Base-by-base conservation (phyloP, 805 yeast genomes). In the Candida palmyrensis region DNA sequence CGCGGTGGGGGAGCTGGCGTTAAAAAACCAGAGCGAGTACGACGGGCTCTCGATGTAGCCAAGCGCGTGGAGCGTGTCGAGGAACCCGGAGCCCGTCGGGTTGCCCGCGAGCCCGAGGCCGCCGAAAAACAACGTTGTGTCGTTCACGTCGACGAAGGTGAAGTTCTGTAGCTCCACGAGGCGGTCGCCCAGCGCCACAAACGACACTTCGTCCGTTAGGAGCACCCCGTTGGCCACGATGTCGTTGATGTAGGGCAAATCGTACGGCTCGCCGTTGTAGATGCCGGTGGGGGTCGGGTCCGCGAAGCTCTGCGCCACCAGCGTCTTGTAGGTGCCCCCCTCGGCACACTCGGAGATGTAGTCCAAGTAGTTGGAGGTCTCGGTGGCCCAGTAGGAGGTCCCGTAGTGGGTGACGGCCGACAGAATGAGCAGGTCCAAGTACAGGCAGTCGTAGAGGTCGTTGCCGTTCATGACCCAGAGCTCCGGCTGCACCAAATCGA, bases 401-500 rank as follows among this genome's bases (percentile, higher is more conserved):
- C 27, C 17, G 20, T 18, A 11, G 40, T 28, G 47, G 56, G 57
- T 57, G 2, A 30, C 5, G 55, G 25, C 12, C n/a, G 19, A 6
- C 5, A 22, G 12, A 41, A 27, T 46, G 57, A 56, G 57, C 1
- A 17, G 18, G 29, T 32, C 27, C 7, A 56, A 29, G 14, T 42
- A 44, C 9, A 35, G 27, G 39, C 70, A 65, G 25, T 46, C 45
- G 24, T 43, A 38, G 28, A 60, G 39, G 3, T 32, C 28, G 11
- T 49, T 32, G 5, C 49, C 55, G 34, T 59, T 47, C 42, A 64
- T 41, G 13, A 59, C 60, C 69, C 69, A 65, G 2, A 61, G 26
- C 12, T 63, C 62, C 5, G 65, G 64, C 43, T 59, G 70, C n/a
- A 54, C 15, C 14, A 53, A 19, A 40, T 64, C 71, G 23, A 61